Conservation (phyloP, 2,329 filamentous ascomycete species). For the Fusarium marasasianum region DNA sequence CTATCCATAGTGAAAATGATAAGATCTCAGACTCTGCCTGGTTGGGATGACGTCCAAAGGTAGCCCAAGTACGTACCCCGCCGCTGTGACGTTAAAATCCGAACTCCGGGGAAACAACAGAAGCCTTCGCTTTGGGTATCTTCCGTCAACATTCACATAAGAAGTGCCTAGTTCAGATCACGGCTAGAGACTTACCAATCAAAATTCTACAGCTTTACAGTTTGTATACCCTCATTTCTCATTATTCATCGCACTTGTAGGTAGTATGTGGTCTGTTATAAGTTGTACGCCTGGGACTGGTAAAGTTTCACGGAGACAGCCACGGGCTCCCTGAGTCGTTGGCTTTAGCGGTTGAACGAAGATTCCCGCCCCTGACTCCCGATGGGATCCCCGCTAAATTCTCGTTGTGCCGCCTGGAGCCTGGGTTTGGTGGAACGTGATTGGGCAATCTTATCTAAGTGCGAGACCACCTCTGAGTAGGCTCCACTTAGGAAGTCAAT, state of each 20-base stretch:
- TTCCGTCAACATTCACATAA: not conserved
- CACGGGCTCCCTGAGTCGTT: slow-evolving; percentile 11
- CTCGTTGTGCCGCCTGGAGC: slow-evolving; percentile 29
- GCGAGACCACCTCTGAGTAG: slow-evolving; percentile 14
- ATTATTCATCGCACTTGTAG: not conserved
- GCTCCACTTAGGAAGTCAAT: slow-evolving; percentile 39
- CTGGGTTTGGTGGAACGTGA: slow-evolving; percentile 4
- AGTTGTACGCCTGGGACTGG: not conserved
- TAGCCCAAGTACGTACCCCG: slow-evolving; percentile 21
- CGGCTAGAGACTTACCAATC: not conserved
- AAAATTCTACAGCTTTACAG: not conserved
- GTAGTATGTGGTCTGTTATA: not conserved
- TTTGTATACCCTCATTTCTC: not conserved
- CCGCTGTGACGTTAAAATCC: not conserved
- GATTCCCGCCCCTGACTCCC: slow-evolving; percentile 34
- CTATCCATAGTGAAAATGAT: slow-evolving; percentile 15
- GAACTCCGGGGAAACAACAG: not conserved
- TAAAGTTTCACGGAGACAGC: not conserved
- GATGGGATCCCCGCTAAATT: slow-evolving; percentile 37
- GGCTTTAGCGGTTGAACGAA: slow-evolving; percentile 30
- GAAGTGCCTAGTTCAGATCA: not conserved
- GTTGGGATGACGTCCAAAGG: slow-evolving; percentile 26
- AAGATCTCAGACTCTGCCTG: slow-evolving; percentile 15
- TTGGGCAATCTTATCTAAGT: slow-evolving; percentile 30
- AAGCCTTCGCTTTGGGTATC: not conserved